Evolutionary conservation across 441 rosid genomes (phyloP), one percentile per base, ranked within the genome.

Genomic region (Erodium chrysanthum): DNA sequence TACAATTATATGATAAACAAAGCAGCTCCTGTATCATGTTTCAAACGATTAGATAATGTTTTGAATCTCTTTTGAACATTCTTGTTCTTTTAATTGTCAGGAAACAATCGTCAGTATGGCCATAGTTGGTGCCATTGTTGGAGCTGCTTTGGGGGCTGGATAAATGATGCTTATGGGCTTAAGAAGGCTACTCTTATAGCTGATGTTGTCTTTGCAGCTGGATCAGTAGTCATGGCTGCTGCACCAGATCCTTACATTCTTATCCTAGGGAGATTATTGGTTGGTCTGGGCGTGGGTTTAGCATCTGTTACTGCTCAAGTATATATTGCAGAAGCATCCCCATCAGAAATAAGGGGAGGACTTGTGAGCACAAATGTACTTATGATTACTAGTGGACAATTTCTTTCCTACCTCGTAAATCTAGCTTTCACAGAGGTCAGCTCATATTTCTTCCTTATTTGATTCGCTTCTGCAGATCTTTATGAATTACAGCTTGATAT

Each of bases 61-160:
- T 50, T 50, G 20, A 50, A 50, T 17, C 58, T 11, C 10, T 46
- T 42, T 21, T 23, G 58, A 29, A 9, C 46, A 14, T 5, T 23
- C 14, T 22, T 15, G 6, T 65, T 31, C 9, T 44, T 27, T 27
- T 15, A 64, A 10, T 46, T 21, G 20, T n/a, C 77, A 88, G 97
- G 97, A 91, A 74, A 84, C 79, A 72, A 89, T 91, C 63, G 94
- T 89, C 78, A 91, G 97, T 79, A 86, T 87, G 96, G 96, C 96
- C n/a, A 79, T 89, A 25, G 94, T 88, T 0, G 92, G 97, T 67
- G 96, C 97, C 48, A 86, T 92, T 27, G 12, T 89, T 0, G 96
- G 97, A 52, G 92, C 96, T 2, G 95, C 88, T 7, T 84, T 10
- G 96, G 96, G 8, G 97, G 97, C 25, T 87, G 94, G 94, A 27